Base-by-base conservation (phyloP, 139 green algal genomes). In the Chlorella vulgaris region DNA sequence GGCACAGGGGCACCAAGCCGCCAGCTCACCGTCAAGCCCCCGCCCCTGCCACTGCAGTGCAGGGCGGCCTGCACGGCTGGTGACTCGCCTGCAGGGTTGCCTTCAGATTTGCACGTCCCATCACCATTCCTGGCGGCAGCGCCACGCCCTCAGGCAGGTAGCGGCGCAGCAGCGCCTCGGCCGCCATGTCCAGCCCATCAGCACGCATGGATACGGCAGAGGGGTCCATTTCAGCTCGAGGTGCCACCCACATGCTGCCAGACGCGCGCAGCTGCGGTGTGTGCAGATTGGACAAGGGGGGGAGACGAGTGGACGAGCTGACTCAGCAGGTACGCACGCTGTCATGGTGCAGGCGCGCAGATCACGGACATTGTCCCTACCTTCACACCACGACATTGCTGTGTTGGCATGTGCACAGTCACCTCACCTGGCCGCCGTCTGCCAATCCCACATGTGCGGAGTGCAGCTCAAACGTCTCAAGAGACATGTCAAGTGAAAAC, bases 401-500 rank as follows among this genome's bases (percentile, higher is more conserved):
- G 10, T 58, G 47, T 15, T 58, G 47, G 47, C 47, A 15, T 24
- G 10, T 58, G 47, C 47, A n/a, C n/a, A n/a, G n/a, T n/a, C n/a
- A n/a, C 21, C 73, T 29, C 67, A 98, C 67, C 69, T 90, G 81
- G 19, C 96, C 96, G 4, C 96, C 96, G 38, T 90, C 94, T 13
- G 94, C 73, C 0, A 94, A 94, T 42, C 88, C 71, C 0, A 85
- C 94, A 74, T 93, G 65, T 71, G 71, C 22, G 3, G 67, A n/a
- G 78, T 95, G 90, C 80, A 96, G 87, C 10, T 88, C 86, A 84
- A 97, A 92, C 75, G 91, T 88, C 83, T 96, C 85, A 0, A 85
- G 91, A 26, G 87, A 78, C 22, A 91, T 97, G 89, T 98, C 91
- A 69, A 98, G 88, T 4, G 92, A 95, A 86, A 98, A 98, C 4